Evolutionary conservation across 1,284 basidiomycete genomes (phyloP).

Genomic region (Neonothopanus nambi): DNA sequence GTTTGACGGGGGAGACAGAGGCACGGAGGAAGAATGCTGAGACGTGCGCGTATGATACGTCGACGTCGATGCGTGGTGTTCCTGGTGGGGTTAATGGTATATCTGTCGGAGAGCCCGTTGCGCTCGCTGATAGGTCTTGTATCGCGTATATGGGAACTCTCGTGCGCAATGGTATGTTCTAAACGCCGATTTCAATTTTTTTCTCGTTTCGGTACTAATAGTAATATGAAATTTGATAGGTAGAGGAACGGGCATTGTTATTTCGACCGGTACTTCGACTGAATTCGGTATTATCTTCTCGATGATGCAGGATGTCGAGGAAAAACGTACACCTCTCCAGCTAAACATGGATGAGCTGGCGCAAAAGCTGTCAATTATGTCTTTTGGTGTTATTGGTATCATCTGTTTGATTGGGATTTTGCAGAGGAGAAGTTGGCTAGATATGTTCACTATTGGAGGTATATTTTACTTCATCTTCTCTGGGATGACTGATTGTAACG

Average conservation of each 20-base stretch:
- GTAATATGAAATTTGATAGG: constrained; percentile 42
- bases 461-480: constrained; percentile 25
- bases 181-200: no score
- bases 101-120: constrained; percentile 49
- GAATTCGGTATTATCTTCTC: constrained; percentile 97
- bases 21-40: constrained; percentile 73
- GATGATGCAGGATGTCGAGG: constrained; percentile 98
- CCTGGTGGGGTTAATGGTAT: constrained; percentile 11
- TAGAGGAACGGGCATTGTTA: constrained; percentile 84
- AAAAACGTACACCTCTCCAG: constrained; percentile 92
- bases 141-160: constrained; percentile 97
- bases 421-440: constrained; percentile 89
- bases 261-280: constrained; percentile 87
- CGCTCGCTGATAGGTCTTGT: constrained; percentile 85
- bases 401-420: constrained; percentile 91
- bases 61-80: constrained; percentile 24
- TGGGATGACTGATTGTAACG: not conserved
- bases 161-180: constrained; percentile 78
- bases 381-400: constrained; percentile 90
- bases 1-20: constrained; percentile 91
- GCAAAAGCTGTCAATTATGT: constrained; percentile 86
- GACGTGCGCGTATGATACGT: constrained; percentile 37
- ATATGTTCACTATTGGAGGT: constrained; percentile 99
- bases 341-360: constrained; percentile 97
- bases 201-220: not conserved